These are phyloP conservation scores for Termitomyces sp. DNA, from an alignment of 768 basidiomycete genomes.

Conservation along the genomic window DNA sequence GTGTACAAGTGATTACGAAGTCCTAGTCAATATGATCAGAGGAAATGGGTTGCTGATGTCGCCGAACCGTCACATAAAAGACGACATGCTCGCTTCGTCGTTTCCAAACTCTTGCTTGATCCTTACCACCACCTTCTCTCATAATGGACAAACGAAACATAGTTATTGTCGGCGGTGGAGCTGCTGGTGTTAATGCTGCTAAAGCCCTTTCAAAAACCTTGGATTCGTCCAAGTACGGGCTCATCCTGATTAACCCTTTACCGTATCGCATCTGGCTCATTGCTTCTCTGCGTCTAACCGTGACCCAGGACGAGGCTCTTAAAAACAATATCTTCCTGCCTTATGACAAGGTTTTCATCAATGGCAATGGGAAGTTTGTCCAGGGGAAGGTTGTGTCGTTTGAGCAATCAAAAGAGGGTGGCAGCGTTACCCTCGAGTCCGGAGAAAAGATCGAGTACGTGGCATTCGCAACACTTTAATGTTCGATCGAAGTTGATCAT, in stretches of 20 bases:
- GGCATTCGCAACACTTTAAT: neutral
- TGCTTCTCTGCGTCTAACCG: conserved; percentile 50
- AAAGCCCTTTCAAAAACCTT: conserved; percentile 48
- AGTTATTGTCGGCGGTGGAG: conserved; percentile 57
- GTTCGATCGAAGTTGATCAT: neutral
- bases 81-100: too few species aligned
- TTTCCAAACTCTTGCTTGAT: too few species aligned
- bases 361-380: conserved; percentile 46
- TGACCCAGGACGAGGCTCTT: conserved; percentile 38
- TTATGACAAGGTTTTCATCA: conserved; percentile 48
- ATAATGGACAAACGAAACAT: conserved; percentile 20
- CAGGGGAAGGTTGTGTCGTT: conserved; percentile 37
- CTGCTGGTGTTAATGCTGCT: conserved; percentile 45
- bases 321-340: conserved; percentile 48
- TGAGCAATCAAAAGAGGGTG: conserved; percentile 27
- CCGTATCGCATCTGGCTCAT: conserved; percentile 50
- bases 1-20: too few species aligned
- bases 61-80: too few species aligned
- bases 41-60: too few species aligned
- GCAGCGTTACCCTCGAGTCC: conserved; percentile 43
- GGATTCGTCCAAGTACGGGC: conserved; percentile 41
- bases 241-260: conserved; percentile 54
- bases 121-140: neutral
- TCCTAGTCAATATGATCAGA: too few species aligned
- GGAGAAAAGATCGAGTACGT: conserved; percentile 42